These are phyloP conservation scores for Verticillium nonalfalfae DNA, from an alignment of 2,329 filamentous ascomycete species.

Conservation along the genomic window DNA sequence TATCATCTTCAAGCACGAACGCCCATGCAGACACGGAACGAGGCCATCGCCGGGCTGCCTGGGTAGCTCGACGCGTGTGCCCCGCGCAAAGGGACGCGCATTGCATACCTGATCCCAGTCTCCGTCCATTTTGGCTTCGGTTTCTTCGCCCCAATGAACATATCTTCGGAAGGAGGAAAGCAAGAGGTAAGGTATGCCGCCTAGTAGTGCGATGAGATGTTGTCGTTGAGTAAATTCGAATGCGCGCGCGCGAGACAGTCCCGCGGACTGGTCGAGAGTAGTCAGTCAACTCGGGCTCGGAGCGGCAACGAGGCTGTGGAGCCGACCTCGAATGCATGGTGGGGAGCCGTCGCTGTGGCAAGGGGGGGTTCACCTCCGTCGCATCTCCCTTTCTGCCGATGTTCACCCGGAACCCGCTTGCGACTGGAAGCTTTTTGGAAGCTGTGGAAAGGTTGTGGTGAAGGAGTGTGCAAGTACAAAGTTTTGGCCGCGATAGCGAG, in stretches of 20 bases:
- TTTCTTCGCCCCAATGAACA: slow-evolving; percentile 28
- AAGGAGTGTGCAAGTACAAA: too few relatives aligned
- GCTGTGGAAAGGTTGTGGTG: too few relatives aligned
- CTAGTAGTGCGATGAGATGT: background rate
- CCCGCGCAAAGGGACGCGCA: slow-evolving; percentile 19
- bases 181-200: background rate
- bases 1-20: background rate
- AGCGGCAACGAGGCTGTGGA: background rate
- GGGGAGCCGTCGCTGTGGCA: background rate
- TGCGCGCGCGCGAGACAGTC: background rate
- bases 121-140: slow-evolving; percentile 51
- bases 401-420: background rate
- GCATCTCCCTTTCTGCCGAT: background rate
- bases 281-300: background rate
- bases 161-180: slow-evolving; percentile 13
- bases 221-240: background rate
- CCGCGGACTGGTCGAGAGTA: background rate
- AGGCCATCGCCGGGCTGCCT: background rate
- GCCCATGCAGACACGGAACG: slow-evolving; percentile 1
- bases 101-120: slow-evolving; percentile 61
- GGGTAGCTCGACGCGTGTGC: background rate
- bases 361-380: background rate
- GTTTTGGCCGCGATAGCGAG: too few relatives aligned
- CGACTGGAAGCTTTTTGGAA: background rate
- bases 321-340: background rate